These are phyloP conservation scores for Thymus quinquecostatus DNA, from an alignment of 257 asterid genomes.

Conservation along the genomic window DNA sequence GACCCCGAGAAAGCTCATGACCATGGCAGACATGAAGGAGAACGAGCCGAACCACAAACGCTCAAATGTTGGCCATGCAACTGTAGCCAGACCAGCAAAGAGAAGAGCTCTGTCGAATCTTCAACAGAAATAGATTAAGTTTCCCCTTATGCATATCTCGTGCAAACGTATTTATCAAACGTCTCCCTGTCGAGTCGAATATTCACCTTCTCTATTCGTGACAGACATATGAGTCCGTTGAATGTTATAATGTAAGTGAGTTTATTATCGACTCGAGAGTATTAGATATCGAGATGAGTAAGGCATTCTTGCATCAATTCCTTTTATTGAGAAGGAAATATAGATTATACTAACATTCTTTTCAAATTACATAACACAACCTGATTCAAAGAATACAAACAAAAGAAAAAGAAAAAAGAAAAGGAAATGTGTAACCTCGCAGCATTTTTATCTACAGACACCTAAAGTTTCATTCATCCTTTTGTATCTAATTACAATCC, in stretches of 20 bases:
- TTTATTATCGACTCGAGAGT: too few species aligned
- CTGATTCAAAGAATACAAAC: conserved; percentile 63
- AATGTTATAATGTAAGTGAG: too few species aligned
- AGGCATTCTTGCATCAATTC: too few species aligned
- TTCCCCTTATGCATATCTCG: conserved; percentile 47
- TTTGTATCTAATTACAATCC: conserved; percentile 69
- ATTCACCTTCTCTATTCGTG: too few species aligned
- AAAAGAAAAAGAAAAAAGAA: neutral
- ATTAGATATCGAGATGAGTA: too few species aligned
- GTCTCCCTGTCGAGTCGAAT: too few species aligned
- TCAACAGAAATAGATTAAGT: conserved; percentile 35
- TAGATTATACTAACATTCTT: conserved; percentile 41
- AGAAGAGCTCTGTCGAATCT: conserved; percentile 58
- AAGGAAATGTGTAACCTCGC: conserved; percentile 44
- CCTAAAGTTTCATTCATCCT: conserved; percentile 24
- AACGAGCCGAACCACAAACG: conserved; percentile 45
- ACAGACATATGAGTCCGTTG: too few species aligned
- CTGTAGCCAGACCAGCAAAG: conserved; percentile 57
- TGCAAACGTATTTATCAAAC: conserved; percentile 34
- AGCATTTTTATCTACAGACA: conserved; percentile 53
- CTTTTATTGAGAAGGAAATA: conserved; percentile 44
- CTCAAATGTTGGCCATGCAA: conserved; percentile 43
- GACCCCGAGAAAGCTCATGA: conserved; percentile 58
- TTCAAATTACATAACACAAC: conserved; percentile 35
- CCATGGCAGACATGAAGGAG: conserved; percentile 62